A percentile compares a stretch with the other conserved stretches of the same genome.
Conservation (phyloP, 169 alveolate species). For the Babesia divergens region DNA sequence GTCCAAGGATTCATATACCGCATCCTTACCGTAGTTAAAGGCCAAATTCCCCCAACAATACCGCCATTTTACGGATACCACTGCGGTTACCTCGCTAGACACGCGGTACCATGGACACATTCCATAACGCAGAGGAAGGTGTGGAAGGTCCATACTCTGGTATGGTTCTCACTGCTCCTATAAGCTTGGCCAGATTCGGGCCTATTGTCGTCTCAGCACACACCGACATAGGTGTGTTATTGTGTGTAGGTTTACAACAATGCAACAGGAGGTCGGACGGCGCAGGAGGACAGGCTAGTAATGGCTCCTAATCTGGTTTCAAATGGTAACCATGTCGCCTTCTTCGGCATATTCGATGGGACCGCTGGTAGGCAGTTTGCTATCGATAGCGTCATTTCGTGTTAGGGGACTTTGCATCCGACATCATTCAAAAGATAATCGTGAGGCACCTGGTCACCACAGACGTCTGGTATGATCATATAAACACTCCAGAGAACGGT, state of each 20-base stretch:
- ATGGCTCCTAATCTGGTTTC: constrained; percentile 60
- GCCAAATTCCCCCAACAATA: too few species aligned
- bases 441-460: constrained; percentile 67
- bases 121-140: not conserved
- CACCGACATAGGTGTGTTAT: constrained; percentile 36
- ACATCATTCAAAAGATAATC: constrained; percentile 68
- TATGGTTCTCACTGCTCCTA: not conserved
- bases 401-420: constrained; percentile 74
- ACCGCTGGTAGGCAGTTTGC: constrained; percentile 73
- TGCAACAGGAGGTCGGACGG: constrained; percentile 68
- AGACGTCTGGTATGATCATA: constrained; percentile 53
- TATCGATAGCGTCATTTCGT: not conserved
- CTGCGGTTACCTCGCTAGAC: constrained; percentile 2
- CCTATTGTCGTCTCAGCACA: constrained; percentile 41
- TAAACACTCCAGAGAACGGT: not conserved
- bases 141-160: not conserved
- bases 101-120: not conserved
- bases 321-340: constrained; percentile 58
- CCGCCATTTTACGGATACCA: too few species aligned
- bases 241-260: not conserved
- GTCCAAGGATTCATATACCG: not conserved
- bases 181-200: not conserved
- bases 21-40: too few species aligned
- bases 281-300: constrained; percentile 78
- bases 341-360: constrained; percentile 82